Evolutionary conservation across 305 asterid genomes (phyloP), one percentile per base, ranked within the genome.

Genomic region (Salvia sclarea): DNA sequence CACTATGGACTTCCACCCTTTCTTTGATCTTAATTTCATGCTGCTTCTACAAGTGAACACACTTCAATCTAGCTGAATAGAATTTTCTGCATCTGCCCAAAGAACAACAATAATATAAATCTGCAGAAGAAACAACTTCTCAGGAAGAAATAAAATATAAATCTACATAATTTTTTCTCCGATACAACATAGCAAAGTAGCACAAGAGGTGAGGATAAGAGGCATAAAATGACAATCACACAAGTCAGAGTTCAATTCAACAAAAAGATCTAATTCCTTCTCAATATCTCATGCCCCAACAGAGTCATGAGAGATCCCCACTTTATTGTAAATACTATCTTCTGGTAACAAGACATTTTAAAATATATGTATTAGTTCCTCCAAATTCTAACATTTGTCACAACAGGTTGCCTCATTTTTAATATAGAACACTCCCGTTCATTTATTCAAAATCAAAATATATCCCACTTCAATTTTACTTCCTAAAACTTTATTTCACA

Each of bases 1-100:
- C 59, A 82, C 79, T 56, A 78, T 67, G 37, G 94, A 86, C 75
- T 84, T 89, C 99, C 95, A 91, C 59, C 83, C 83, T 75, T 85
- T 84, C 83, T 79, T 89, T 35, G 91, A 67, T 73, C 83, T 83
- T 76, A 86, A 66, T 59, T 80, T 66, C 98, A 92, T 92, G 65
- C 64, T 78, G 82, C 78, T 79, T 63, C 40, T 18, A 43, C 33
- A 45, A 71, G 55, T 77, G 47, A 69, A 56, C 73, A 52, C 73
- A 67, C 80, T 63, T 81, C 79, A 77, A 70, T 77, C 79, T 74
- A 75, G 57, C 79, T 78, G 64, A 48, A 60, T n/a, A 6, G 70
- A 80, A 61, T 76, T 80, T 64, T 71, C 64, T 70, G 54, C 71
- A 68, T 77, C 93, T 85, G 88, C 58, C 37, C 38, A 66, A 61